Conservation (phyloP, 1,284 basidiomycete species). For the Abortiporus biennis region DNA sequence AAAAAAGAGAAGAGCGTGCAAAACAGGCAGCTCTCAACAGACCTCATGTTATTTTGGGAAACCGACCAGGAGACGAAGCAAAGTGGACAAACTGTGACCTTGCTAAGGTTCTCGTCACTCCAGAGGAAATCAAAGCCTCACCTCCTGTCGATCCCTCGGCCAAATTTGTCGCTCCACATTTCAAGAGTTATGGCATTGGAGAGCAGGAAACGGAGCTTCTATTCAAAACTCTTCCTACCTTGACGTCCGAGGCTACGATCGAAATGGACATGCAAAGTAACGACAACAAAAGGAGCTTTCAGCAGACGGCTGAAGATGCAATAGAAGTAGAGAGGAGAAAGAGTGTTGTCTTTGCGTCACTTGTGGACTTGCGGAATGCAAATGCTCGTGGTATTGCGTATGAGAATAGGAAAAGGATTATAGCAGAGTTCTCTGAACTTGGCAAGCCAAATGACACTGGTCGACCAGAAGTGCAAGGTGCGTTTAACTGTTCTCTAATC, state of each 20-base stretch:
- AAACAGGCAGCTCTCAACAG: conserved; percentile 35
- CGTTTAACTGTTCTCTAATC: conserved; percentile 18
- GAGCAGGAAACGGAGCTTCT: conserved; percentile 47
- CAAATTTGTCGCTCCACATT: conserved; percentile 35
- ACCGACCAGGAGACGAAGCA: conserved; percentile 49
- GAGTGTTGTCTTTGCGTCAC: conserved; percentile 57
- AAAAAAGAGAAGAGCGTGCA: conserved; percentile 39
- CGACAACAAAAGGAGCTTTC: no score
- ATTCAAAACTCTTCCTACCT: conserved; percentile 51
- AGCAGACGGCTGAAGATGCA: conserved; percentile 18
- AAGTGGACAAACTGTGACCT: conserved; percentile 66
- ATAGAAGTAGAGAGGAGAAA: conserved; percentile 49
- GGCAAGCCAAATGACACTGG: conserved; percentile 75
- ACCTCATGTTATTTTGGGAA: conserved; percentile 73
- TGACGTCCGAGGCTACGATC: conserved; percentile 30
- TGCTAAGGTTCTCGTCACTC: conserved; percentile 52
- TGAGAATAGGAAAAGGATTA: conserved; percentile 80
- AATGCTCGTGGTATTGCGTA: conserved; percentile 79
- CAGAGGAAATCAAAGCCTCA: conserved; percentile 38
- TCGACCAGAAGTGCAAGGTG: conserved; percentile 84
- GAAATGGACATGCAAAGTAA: conserved; percentile 2
- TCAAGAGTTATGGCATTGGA: conserved; percentile 59
- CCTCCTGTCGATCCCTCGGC: conserved; percentile 15
- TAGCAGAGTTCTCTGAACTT: conserved; percentile 71
- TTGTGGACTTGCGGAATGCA: conserved; percentile 85